Evolutionary conservation across 495 filamentous ascomycete species (phyloP), one percentile per base, ranked within the genome.

Genomic region (Xylaria bambusicola): DNA sequence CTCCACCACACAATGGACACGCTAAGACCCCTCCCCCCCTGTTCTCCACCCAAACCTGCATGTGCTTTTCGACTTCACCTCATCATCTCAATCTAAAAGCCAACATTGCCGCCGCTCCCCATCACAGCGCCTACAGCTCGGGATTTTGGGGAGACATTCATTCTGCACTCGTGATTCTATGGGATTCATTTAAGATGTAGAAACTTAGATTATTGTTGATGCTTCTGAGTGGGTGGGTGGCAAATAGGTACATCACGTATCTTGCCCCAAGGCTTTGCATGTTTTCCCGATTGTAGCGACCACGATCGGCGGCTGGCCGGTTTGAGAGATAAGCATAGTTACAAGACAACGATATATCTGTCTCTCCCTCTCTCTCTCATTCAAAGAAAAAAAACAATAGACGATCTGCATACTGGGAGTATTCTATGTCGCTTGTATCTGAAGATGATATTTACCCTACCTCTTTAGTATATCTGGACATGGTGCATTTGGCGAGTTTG

Each of bases 21-120:
- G 21, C 56, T 52, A 44, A 38, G 29, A n/a, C n/a, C n/a, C 50
- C 31, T 21, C 55, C 45, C 66, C 66, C 65, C 67, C 65, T 70
- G 67, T 70, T 65, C 3, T 31, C 23, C 60, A 63, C 61, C 59
- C 61, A 62, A 67, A 66, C 62, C 63, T 70, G 67, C 65, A 68
- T 63, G 62, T 54, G 66, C 67, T 68, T 68, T 68, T 68, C 67
- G 58, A 70, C 67, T 70, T 70, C 67, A 70, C 65, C 67, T 70
- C 67, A 64, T 70, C 67, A 78, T 29, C 53, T 53, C 57, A 33
- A 27, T 47, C 48, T 46, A 27, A 47, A 53, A 36, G 17, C 38
- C 49, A n/a, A 44, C 57, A 15, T 6, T 51, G 41, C 53, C 53
- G 41, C 40, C 57, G 41, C 26, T 53, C 38, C 38, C 33, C 41